Evolutionary conservation across 2,329 filamentous ascomycete genomes (phyloP), one percentile per base, ranked within the genome.

Genomic region (Emmonsiellopsis sp.): DNA sequence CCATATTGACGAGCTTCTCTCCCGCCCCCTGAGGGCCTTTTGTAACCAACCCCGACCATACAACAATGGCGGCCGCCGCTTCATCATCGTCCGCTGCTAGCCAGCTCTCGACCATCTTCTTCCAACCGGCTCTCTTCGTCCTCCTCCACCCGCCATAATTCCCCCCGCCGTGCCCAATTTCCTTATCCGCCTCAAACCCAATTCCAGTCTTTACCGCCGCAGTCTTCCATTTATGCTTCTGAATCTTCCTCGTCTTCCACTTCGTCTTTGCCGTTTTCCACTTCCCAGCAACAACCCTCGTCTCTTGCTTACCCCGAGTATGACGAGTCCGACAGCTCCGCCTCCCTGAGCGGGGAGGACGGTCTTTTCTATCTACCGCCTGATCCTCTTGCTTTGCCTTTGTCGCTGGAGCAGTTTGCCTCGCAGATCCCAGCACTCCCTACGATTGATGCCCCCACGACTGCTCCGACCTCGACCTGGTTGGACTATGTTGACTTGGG

Each of bases 141-240:
- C 40, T 37, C 36, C 48, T 31, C 45, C 51, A 51, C 33, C 55
- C 55, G 40, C 55, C 55, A 55, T 56, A 50, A 52, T 50, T 31
- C 39, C 4, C 11, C 11, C 37, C 10, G 14, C 37, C 13, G 9
- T 27, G 21, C 21, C 21, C 42, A 44, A 21, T n/a, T 21, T 11
- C 39, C 40, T 21, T 36, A 6, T 10, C 31, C 14, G 10, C 27
- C 17, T 7, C 32, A 43, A 34, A 45, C 40, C 7, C 49, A 45
- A 13, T 51, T 31, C 27, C 37, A 49, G 39, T 50, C 47, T 9
- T 33, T 51, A 43, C 42, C 49, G 40, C 21, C 21, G 3, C 21
- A 27, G 21, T 13, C 27, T n/a, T 33, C 21, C 42, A 27, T 34
- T 54, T 34, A 31, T 51, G 6, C 44, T 6, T 42, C 33, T 42